Evolutionary conservation across 257 asterid species (phyloP).

Genomic region (Echium plantagineum): DNA sequence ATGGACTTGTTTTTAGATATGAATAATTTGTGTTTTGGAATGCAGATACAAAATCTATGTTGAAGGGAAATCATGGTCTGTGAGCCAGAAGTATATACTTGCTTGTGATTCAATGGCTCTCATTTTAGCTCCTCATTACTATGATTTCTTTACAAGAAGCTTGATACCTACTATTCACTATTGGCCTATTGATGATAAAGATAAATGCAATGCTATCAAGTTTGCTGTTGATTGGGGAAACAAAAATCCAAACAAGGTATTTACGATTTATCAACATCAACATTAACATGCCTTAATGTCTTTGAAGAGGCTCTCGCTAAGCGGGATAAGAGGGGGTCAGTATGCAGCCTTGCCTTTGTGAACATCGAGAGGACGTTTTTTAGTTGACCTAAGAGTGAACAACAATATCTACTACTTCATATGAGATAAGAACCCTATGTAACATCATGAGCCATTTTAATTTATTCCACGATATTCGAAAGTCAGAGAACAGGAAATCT

Average conservation of each 20-base stretch:
- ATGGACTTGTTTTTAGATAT: not conserved
- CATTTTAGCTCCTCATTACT: constrained; percentile 40
- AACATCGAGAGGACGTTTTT: too few species aligned
- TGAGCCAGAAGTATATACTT: constrained; percentile 75
- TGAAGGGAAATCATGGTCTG: constrained; percentile 87
- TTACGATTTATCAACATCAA: too few species aligned
- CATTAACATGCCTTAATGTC: too few species aligned
- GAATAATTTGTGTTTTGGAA: not conserved
- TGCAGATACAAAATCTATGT: constrained; percentile 71
- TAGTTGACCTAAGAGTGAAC: too few species aligned
- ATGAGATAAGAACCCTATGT: too few species aligned
- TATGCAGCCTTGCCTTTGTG: too few species aligned
- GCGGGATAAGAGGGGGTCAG: too few species aligned
- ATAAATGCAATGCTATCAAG: constrained; percentile 44
- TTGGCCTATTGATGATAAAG: constrained; percentile 50
- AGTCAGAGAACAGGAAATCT: too few species aligned
- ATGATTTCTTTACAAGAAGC: constrained; percentile 75
- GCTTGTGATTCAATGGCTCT: constrained; percentile 75
- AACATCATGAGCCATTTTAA: too few species aligned
- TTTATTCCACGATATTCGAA: too few species aligned
- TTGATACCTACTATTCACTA: constrained; percentile 62
- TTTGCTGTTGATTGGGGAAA: constrained; percentile 92
- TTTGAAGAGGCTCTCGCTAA: too few species aligned
- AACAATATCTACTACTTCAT: too few species aligned
- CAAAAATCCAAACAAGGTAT: constrained; percentile 46